A percentile compares a stretch with the other conserved stretches of the same genome.
phyloP scores from a whole-genome alignment of 805 yeast species.

The Yarrowia bubula region DNA sequence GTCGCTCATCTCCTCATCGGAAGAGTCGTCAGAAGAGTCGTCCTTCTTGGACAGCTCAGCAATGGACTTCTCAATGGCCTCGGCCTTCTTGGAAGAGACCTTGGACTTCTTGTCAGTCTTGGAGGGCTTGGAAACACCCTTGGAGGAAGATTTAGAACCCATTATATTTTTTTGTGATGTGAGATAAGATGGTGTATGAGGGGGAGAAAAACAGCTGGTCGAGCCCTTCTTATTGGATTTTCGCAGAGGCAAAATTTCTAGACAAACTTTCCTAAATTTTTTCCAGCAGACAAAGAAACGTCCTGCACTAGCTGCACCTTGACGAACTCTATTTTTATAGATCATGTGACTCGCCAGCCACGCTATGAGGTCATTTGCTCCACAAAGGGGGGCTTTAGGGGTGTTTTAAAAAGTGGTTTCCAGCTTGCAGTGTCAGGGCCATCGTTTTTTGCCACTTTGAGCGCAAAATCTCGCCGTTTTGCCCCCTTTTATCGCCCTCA shows the following conservation, averaged over 20 bases:
- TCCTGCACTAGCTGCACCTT: constrained; percentile 2
- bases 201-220: constrained; percentile 2
- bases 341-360: constrained; percentile 16
- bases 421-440: no score
- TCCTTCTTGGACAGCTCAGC: constrained; percentile 29
- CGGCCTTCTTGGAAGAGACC: constrained; percentile 27
- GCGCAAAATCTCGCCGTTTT: background rate
- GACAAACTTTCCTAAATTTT: constrained; percentile 20
- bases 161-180: constrained; percentile 8
- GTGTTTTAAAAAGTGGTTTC: background rate
- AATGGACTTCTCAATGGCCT: constrained; percentile 14
- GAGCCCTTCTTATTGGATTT: constrained; percentile 20
- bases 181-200: background rate
- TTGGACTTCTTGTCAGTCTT: constrained; percentile 27
- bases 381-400: background rate
- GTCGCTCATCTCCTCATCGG: constrained; percentile 38
- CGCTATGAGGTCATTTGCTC: background rate
- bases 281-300: constrained; percentile 22
- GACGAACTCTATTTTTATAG: background rate
- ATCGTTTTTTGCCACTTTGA: no score
- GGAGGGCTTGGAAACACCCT: constrained; percentile 27
- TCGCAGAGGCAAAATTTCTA: constrained; percentile 2
- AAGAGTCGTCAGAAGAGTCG: constrained; percentile 33
- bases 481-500: no score
- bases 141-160: constrained; percentile 26